These are phyloP conservation scores for Thalassia testudinum DNA, from an alignment of 116 monocot genomes.

Conservation along the genomic window DNA sequence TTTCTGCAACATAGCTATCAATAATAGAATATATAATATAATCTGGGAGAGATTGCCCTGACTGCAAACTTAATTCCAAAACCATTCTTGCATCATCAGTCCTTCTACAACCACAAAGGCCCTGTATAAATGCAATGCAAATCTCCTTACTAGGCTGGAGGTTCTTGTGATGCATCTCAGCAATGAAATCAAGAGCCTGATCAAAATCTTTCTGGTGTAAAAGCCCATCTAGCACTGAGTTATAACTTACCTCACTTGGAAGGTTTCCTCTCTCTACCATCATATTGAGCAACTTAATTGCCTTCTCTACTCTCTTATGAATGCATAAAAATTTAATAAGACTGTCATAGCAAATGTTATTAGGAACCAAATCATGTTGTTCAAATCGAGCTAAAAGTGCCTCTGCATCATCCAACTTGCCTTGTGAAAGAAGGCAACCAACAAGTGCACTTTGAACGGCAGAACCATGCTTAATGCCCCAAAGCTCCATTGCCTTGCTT, in stretches of 20 bases:
- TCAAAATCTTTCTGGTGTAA: slow-evolving; percentile 32
- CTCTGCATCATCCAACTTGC: slow-evolving; percentile 40
- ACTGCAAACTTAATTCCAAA: slow-evolving; percentile 31
- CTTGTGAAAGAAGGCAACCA: slow-evolving; percentile 24
- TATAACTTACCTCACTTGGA: slow-evolving; percentile 70
- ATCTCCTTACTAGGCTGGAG: slow-evolving; percentile 26
- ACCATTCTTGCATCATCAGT: slow-evolving; percentile 40
- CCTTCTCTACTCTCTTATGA: slow-evolving; percentile 27
- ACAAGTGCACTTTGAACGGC: slow-evolving; percentile 28
- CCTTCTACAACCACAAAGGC: slow-evolving; percentile 46
- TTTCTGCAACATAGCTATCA: slow-evolving; percentile 32
- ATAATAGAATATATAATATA: slow-evolving; percentile 43
- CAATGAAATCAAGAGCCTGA: slow-evolving; percentile 63
- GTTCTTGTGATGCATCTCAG: slow-evolving; percentile 54
- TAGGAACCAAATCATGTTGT: slow-evolving; percentile 16
- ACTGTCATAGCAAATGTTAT: slow-evolving; percentile 24
- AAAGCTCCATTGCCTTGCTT: slow-evolving; percentile 31
- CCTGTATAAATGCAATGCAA: slow-evolving; percentile 29
- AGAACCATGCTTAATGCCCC: slow-evolving; percentile 40
- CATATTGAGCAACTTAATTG: slow-evolving; percentile 47
- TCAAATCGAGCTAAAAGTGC: slow-evolving; percentile 19
- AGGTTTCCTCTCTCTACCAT: slow-evolving; percentile 61
- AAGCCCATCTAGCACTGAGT: slow-evolving; percentile 33
- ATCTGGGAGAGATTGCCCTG: slow-evolving; percentile 25
- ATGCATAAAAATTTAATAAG: slow-evolving; percentile 44